These are phyloP conservation scores for Galerina sulciceps DNA, from an alignment of 768 basidiomycete species.

Conservation along the genomic window DNA sequence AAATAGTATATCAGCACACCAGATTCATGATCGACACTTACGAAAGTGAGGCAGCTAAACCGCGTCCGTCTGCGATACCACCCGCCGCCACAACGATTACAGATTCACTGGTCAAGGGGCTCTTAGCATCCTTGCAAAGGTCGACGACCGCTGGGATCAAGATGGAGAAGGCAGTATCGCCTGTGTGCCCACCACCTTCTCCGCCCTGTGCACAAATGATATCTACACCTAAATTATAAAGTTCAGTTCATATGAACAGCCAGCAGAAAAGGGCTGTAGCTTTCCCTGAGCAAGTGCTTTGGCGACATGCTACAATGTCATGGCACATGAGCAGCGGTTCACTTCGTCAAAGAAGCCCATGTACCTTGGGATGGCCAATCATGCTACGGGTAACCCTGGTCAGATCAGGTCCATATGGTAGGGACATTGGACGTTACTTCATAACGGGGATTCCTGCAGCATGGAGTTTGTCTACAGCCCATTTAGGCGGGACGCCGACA, in stretches of 20 bases:
- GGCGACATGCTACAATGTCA: conserved; percentile 57
- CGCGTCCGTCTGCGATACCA: conserved; percentile 82
- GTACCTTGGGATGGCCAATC: conserved; percentile 85
- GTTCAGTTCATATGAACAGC: neutral
- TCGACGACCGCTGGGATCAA: conserved; percentile 86
- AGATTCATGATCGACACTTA: conserved; percentile 33
- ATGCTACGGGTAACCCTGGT: conserved; percentile 47
- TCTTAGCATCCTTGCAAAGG: conserved; percentile 67
- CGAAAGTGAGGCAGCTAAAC: conserved; percentile 76
- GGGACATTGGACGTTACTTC: conserved; percentile 59
- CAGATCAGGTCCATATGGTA: neutral
- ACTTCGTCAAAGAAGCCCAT: neutral
- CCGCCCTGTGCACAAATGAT: conserved; percentile 89
- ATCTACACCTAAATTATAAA: conserved; percentile 64
- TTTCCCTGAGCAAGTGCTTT: conserved; percentile 77
- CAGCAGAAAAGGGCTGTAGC: neutral
- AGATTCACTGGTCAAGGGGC: conserved; percentile 78
- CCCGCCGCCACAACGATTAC: conserved; percentile 84
- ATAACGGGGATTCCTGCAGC: conserved; percentile 79
- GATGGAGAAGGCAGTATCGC: conserved; percentile 80
- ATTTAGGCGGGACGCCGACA: conserved; percentile 83
- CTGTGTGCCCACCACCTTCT: conserved; percentile 90
- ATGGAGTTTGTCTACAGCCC: conserved; percentile 82
- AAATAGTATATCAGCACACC: neutral
- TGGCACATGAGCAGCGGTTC: conserved; percentile 1